phyloP scores from a whole-genome alignment of 345 rosid genomes.

The Geranium brycei region DNA sequence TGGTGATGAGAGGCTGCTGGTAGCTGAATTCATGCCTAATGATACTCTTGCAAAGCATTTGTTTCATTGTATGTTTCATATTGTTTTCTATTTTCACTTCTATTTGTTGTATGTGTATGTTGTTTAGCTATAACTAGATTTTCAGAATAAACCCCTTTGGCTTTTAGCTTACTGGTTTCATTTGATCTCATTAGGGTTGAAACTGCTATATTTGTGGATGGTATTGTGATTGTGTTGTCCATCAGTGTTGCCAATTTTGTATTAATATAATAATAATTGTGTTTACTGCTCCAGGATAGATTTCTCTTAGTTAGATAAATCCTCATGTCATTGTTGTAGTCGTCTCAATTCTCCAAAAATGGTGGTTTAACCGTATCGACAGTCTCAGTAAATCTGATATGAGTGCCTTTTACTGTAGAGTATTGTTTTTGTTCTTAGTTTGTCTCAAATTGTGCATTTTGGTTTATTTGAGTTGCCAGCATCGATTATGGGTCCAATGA shows the following conservation, averaged over 20 bases:
- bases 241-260: too few species aligned
- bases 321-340: too few species aligned
- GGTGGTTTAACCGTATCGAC: too few species aligned
- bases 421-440: too few species aligned
- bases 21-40: slow-evolving; percentile 95
- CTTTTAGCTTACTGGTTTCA: not conserved
- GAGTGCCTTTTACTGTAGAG: too few species aligned
- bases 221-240: not conserved
- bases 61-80: slow-evolving; percentile 56
- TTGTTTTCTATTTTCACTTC: slow-evolving; percentile 3
- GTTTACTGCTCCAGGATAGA: too few species aligned
- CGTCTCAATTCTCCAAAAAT: too few species aligned
- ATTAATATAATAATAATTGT: too few species aligned
- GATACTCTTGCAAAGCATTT: slow-evolving; percentile 95
- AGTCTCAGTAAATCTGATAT: too few species aligned
- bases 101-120: not conserved
- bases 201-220: not conserved
- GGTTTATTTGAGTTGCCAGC: not conserved
- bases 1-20: slow-evolving; percentile 93
- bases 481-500: not conserved
- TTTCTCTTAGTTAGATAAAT: too few species aligned
- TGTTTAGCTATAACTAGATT: slow-evolving; percentile 3
- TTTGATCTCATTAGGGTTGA: not conserved
- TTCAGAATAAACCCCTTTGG: not conserved
- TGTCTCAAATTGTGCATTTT: too few species aligned